Evolutionary conservation across 176 grass and related monocot species (phyloP).

Genomic region (Poa pratensis): DNA sequence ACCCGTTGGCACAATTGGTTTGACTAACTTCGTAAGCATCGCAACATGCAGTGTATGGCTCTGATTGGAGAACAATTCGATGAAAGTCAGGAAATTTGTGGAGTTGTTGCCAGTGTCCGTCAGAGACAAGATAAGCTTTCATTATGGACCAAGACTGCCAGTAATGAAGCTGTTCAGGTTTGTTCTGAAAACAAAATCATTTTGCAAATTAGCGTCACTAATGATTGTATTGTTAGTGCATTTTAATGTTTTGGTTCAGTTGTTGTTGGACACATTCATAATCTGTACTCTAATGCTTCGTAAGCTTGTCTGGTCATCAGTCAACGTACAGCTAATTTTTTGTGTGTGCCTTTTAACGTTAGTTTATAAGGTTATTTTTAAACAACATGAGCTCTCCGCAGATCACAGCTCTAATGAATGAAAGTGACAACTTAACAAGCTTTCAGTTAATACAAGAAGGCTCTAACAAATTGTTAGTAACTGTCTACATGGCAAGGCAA

Average conservation of each 20-base stretch:
- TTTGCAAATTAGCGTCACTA: background rate
- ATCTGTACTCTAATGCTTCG: background rate
- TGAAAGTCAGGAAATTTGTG: slow-evolving; percentile 96
- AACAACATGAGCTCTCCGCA: background rate
- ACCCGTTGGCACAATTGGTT: background rate
- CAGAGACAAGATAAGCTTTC: slow-evolving; percentile 88
- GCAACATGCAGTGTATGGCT: slow-evolving; percentile 79
- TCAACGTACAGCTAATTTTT: background rate
- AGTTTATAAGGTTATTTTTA: background rate
- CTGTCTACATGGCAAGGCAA: background rate
- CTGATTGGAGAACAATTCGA: slow-evolving; percentile 98
- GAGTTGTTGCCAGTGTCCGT: slow-evolving; percentile 92
- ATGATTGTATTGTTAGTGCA: background rate
- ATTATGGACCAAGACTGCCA: slow-evolving; percentile 92
- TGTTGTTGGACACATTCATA: background rate
- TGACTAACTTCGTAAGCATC: slow-evolving; percentile 29
- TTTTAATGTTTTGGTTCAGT: background rate
- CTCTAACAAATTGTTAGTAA: background rate
- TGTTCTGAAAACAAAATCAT: slow-evolving; percentile 29
- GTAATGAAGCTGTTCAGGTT: slow-evolving; percentile 99
- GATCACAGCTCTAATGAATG: background rate
- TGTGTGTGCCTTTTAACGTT: background rate
- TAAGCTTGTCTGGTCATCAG: background rate
- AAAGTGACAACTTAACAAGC: background rate
- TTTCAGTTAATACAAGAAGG: background rate